Evolutionary conservation across 176 grass and related monocot genomes (phyloP).

Genomic region (Rhynchospora pubera): DNA sequence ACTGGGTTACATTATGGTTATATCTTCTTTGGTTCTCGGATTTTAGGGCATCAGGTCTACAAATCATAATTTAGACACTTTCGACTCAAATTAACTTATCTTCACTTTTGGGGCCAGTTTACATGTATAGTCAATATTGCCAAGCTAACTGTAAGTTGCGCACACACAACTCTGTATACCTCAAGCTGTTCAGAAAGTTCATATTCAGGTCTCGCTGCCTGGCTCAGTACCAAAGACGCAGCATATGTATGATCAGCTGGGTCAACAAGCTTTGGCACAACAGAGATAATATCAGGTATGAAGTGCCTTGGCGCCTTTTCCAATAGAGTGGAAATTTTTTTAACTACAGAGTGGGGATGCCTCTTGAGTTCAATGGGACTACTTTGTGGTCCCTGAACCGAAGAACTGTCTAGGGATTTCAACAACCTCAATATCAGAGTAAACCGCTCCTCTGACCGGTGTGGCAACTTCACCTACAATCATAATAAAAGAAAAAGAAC

Average conservation of each 20-base stretch:
- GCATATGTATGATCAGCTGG: conserved; percentile 64
- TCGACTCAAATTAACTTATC: background rate
- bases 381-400: conserved; percentile 45
- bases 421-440: conserved; percentile 81
- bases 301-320: conserved; percentile 83
- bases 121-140: background rate
- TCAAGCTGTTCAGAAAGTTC: conserved; percentile 55
- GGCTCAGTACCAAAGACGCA: conserved; percentile 56
- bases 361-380: conserved; percentile 60
- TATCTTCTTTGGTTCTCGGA: background rate
- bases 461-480: conserved; percentile 80
- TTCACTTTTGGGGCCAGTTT: background rate
- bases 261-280: conserved; percentile 85
- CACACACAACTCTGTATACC: conserved; percentile 34
- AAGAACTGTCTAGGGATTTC: conserved; percentile 56
- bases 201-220: conserved; percentile 49
- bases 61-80: background rate
- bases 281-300: conserved; percentile 65
- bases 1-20: background rate
- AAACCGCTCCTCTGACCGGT: conserved; percentile 83
- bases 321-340: conserved; percentile 72
- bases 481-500: conserved; percentile 21
- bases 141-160: background rate
- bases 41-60: background rate
- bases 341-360: conserved; percentile 38